Conservation (phyloP, 306 rosid species). For the Rubus idaeus region DNA sequence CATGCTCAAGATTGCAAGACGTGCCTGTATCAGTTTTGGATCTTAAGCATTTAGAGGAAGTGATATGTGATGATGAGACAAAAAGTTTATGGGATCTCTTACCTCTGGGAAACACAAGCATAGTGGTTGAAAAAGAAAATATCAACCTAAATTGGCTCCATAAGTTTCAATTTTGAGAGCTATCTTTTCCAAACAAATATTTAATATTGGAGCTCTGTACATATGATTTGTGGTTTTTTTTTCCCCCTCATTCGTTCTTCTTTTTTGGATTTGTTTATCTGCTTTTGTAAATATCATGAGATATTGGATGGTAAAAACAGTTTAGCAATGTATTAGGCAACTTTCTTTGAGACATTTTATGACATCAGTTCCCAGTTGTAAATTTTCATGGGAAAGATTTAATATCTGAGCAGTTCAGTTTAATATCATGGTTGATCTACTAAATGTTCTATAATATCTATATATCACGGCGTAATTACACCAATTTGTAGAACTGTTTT, state of each 20-base stretch:
- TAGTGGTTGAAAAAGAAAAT: background rate
- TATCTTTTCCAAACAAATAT: background rate
- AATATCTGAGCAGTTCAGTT: background rate
- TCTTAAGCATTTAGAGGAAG: constrained; percentile 31
- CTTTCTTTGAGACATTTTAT: background rate
- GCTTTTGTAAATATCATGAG: background rate
- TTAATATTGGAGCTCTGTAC: constrained; percentile 30
- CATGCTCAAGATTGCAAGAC: constrained; percentile 37
- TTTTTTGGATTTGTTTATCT: background rate
- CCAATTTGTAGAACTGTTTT: background rate
- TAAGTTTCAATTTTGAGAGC: background rate
- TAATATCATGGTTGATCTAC: background rate
- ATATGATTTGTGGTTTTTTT: background rate
- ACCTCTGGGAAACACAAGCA: background rate
- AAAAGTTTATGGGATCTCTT: background rate
- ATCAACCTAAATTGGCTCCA: constrained; percentile 15
- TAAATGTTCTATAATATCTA: background rate
- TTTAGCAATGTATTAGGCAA: background rate
- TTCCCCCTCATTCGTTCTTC: background rate
- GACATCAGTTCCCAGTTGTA: background rate
- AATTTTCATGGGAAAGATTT: background rate
- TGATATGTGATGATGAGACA: constrained; percentile 49
- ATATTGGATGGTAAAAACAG: background rate
- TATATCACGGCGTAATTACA: background rate
- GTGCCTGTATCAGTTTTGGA: constrained; percentile 43